Percentiles rank a stretch among this genome's conserved stretches.
These are phyloP conservation scores for Backusella australiensis DNA, from an alignment of 192 early-diverging fungal genomes.

Conservation along the genomic window DNA sequence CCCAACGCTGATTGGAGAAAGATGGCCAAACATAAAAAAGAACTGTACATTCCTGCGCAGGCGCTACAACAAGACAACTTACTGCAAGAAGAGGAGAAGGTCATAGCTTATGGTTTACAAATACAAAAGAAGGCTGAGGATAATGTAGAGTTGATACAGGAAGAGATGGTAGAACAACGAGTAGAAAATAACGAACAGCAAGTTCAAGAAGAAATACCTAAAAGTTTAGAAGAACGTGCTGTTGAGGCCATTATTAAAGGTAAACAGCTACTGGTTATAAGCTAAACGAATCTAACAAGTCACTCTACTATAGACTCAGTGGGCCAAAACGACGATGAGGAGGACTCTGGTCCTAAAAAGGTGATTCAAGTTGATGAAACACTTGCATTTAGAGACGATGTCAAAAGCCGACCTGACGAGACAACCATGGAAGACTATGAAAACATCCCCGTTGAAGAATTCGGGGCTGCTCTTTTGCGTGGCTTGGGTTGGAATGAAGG, in stretches of 20 bases:
- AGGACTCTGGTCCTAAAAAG: slow-evolving; percentile 17
- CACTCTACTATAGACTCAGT: slow-evolving; percentile 9
- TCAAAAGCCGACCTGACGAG: slow-evolving; percentile 61
- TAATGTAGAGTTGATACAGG: not conserved
- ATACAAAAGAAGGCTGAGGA: slow-evolving; percentile 13
- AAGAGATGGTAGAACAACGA: slow-evolving; percentile 1
- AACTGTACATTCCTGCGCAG: slow-evolving; percentile 31
- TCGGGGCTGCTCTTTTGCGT: slow-evolving; percentile 81
- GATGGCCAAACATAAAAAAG: slow-evolving; percentile 34
- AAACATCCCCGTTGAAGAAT: slow-evolving; percentile 82
- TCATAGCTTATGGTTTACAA: slow-evolving; percentile 32
- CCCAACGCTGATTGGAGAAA: slow-evolving; percentile 45
- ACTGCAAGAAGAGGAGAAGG: slow-evolving; percentile 18
- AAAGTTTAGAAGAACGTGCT: slow-evolving; percentile 42
- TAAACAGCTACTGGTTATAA: not conserved
- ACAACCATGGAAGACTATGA: slow-evolving; percentile 75
- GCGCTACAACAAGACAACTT: slow-evolving; percentile 11
- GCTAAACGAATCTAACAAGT: too few relatives aligned
- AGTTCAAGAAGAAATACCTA: not conserved
- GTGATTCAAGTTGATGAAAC: slow-evolving; percentile 42
- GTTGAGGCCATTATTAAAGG: slow-evolving; percentile 45
- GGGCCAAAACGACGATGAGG: not conserved
- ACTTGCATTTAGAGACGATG: slow-evolving; percentile 62
- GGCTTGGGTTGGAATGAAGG: slow-evolving; percentile 92
- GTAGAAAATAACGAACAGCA: not conserved